Evolutionary conservation across 2,329 filamentous ascomycete species (phyloP).

Genomic region (Diplodia seriata): DNA sequence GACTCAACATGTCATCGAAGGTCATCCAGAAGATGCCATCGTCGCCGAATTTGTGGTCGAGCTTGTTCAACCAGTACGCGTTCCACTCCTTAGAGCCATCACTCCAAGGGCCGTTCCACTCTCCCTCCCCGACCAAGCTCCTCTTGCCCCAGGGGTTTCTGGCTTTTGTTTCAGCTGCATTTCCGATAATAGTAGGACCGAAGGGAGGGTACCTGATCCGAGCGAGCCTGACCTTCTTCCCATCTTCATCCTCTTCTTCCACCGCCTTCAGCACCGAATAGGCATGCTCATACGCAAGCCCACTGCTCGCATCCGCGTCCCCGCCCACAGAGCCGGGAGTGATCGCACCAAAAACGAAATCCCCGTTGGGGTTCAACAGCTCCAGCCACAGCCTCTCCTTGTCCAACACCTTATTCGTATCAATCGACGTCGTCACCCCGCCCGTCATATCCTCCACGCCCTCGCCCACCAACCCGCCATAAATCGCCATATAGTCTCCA

Average conservation of each 20-base stretch:
- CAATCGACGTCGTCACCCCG: constrained; percentile 72
- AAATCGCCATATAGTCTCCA: constrained; percentile 77
- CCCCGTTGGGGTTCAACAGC: constrained; percentile 78
- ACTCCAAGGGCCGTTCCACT: constrained; percentile 83
- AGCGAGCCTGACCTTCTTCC: constrained; percentile 62
- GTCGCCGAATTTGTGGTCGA: constrained; percentile 77
- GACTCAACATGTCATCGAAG: constrained; percentile 26
- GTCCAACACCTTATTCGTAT: constrained; percentile 75
- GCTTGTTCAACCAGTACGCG: constrained; percentile 74
- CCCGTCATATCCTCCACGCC: constrained; percentile 68
- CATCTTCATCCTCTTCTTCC: constrained; percentile 66
- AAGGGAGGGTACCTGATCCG: background rate
- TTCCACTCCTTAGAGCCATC: constrained; percentile 89
- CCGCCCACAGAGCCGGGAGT: background rate
- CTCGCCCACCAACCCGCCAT: constrained; percentile 74
- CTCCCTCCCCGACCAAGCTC: constrained; percentile 51
- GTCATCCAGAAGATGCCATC: constrained; percentile 59
- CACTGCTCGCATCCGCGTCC: constrained; percentile 48
- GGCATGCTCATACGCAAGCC: constrained; percentile 58
- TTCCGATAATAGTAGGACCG: no score
- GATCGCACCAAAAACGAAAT: constrained; percentile 69
- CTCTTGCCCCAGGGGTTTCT: constrained; percentile 80
- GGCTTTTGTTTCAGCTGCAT: constrained; percentile 45
- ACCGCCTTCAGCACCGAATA: constrained; percentile 66
- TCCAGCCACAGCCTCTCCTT: constrained; percentile 87